Percentiles rank a stretch among this genome's conserved stretches.
Conservation (phyloP, 2,329 filamentous ascomycete genomes). For the Phialocephala sp. region DNA sequence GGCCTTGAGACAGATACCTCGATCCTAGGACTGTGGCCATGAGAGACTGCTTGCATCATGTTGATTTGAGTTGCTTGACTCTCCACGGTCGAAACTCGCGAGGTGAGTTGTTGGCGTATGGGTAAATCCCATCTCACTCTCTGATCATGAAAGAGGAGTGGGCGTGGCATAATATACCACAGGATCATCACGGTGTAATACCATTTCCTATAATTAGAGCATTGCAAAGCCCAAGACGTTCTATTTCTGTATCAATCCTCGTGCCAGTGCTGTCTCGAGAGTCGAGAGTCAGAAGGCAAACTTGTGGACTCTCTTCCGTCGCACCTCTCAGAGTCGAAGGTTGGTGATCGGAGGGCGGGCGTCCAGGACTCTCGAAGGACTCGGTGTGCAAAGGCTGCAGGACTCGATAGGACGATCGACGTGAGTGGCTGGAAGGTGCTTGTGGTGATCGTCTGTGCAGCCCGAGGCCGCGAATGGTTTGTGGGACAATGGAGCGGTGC, state of each 20-base stretch:
- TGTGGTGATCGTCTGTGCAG: background rate
- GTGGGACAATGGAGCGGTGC: background rate
- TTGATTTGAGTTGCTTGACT: background rate
- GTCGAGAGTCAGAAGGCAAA: constrained; percentile 2
- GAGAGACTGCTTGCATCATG: background rate
- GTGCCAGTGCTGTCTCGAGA: constrained; percentile 14
- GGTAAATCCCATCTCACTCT: background rate
- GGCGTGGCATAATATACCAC: constrained; percentile 15
- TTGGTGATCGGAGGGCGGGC: background rate
- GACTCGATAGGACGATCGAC: constrained; percentile 4
- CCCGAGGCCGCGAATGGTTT: background rate
- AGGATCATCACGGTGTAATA: constrained; percentile 5
- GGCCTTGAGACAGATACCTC: background rate
- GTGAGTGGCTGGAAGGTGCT: background rate
- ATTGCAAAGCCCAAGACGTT: constrained; percentile 8
- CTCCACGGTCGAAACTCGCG: too few relatives aligned
- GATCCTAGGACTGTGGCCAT: background rate
- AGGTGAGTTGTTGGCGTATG: too few relatives aligned
- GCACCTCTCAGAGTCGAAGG: constrained; percentile 14
- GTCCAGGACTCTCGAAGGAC: constrained; percentile 23
- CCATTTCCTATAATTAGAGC: constrained; percentile 21
- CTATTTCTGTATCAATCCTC: constrained; percentile 18
- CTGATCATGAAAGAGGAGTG: background rate
- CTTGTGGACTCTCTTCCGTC: background rate
- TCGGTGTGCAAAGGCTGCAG: constrained; percentile 14